Conservation (phyloP, 2,329 filamentous ascomycete genomes). For the Cordyceps javanica region DNA sequence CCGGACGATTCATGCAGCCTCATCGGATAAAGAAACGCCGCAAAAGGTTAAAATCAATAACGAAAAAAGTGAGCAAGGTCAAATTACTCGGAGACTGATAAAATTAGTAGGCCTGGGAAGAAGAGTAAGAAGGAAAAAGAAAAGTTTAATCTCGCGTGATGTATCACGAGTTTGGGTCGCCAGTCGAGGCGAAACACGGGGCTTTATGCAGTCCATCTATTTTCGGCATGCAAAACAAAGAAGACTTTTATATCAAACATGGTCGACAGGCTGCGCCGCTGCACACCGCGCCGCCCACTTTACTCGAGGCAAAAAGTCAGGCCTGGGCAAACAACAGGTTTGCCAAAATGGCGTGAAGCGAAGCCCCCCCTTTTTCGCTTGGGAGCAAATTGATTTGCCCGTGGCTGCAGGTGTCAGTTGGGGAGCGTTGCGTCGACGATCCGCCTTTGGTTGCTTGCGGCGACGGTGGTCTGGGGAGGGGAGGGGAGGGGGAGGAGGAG, state of each 20-base stretch:
- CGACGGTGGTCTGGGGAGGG: neutral
- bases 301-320: no score
- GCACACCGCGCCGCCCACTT: neutral
- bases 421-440: no score
- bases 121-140: no score
- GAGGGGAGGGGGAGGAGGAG: no score
- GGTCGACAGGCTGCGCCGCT: no score
- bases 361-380: no score
- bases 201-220: constrained; percentile 1
- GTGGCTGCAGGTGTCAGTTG: no score
- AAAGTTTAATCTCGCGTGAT: neutral
- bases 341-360: no score
- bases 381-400: no score
- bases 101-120: neutral
- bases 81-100: neutral
- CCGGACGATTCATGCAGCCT: neutral
- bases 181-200: constrained; percentile 7
- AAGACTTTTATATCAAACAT: neutral
- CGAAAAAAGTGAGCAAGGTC: neutral
- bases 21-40: neutral
- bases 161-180: neutral
- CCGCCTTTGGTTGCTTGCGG: no score
- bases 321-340: no score
- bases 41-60: no score
- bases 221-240: constrained; percentile 2